A percentile compares a stretch with the other conserved stretches of the same genome.
phyloP scores from a whole-genome alignment of 768 basidiomycete species.

The Cystobasidium ongulense region DNA sequence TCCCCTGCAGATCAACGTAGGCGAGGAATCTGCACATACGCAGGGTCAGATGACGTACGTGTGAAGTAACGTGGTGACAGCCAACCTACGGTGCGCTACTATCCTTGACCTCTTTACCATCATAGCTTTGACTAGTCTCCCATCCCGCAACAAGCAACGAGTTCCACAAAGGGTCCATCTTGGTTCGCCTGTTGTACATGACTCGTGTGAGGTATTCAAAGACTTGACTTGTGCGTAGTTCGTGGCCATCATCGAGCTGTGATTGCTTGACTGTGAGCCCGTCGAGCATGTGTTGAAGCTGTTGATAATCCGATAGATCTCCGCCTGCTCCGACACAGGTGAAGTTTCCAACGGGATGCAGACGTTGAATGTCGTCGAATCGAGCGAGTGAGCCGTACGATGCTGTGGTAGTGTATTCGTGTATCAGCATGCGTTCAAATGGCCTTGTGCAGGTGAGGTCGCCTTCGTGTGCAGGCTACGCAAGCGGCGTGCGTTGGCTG shows the following conservation, averaged over 20 bases:
- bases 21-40: conserved; percentile 63
- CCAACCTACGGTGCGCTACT: conserved; percentile 8
- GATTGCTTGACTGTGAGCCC: conserved; percentile 49
- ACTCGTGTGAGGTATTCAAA: conserved; percentile 84
- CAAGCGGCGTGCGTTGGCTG: conserved; percentile 21
- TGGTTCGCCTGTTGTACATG: conserved; percentile 79
- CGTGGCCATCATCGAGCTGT: conserved; percentile 61
- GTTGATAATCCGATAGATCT: conserved; percentile 97
- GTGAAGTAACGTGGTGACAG: background rate
- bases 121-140: conserved; percentile 71
- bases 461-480: background rate
- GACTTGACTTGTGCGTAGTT: conserved; percentile 75
- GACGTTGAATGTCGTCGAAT: conserved; percentile 86
- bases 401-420: conserved; percentile 47
- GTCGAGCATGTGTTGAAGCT: conserved; percentile 72
- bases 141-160: conserved; percentile 83
- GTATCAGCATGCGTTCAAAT: no score
- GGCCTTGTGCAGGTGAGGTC: no score
- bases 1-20: conserved; percentile 91
- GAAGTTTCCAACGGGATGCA: conserved; percentile 70
- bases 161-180: conserved; percentile 94
- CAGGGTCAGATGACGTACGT: background rate
- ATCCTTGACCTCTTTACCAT: background rate
- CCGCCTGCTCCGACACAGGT: conserved; percentile 87
- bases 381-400: conserved; percentile 96